These are phyloP conservation scores for Gastrolobium villosum DNA, from an alignment of 306 rosid genomes.

Conservation along the genomic window DNA sequence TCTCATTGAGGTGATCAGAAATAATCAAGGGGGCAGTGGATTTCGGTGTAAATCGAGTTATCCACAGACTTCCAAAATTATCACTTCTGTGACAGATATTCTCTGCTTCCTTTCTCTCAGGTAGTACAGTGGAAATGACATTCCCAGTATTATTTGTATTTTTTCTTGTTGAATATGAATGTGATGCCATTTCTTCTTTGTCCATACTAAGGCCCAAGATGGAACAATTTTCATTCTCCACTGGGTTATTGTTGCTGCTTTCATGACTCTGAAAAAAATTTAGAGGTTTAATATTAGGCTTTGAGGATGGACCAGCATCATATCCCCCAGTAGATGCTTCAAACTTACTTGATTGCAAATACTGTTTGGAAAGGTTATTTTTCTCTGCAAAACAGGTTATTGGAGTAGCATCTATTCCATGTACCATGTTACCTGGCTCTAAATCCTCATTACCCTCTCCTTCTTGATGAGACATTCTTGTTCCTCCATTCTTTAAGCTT, in stretches of 20 bases:
- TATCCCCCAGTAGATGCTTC: constrained; percentile 52
- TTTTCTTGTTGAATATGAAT: constrained; percentile 61
- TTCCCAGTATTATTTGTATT: constrained; percentile 56
- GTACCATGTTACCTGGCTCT: constrained; percentile 50
- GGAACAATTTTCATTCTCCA: constrained; percentile 51
- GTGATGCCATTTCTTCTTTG: constrained; percentile 60
- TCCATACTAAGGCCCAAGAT: constrained; percentile 49
- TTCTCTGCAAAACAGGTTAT: constrained; percentile 57
- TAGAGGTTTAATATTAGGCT: constrained; percentile 50
- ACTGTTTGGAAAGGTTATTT: constrained; percentile 41
- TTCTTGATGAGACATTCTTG: constrained; percentile 43
- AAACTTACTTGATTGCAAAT: constrained; percentile 45
- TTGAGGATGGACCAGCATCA: constrained; percentile 52
- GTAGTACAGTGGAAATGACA: constrained; percentile 47
- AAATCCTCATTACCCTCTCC: constrained; percentile 56
- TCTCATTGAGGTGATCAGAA: constrained; percentile 48
- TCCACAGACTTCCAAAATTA: constrained; percentile 69
- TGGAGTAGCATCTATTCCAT: constrained; percentile 64
- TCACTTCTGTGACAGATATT: constrained; percentile 47
- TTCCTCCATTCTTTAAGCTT: constrained; percentile 54
- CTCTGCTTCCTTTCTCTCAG: constrained; percentile 54
- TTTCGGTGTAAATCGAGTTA: constrained; percentile 74
- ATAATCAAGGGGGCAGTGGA: constrained; percentile 43
- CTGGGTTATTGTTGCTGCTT: constrained; percentile 48
- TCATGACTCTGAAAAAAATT: constrained; percentile 53